Conservation (phyloP, 2,329 filamentous ascomycete species). For the Aspergillus ruber region DNA sequence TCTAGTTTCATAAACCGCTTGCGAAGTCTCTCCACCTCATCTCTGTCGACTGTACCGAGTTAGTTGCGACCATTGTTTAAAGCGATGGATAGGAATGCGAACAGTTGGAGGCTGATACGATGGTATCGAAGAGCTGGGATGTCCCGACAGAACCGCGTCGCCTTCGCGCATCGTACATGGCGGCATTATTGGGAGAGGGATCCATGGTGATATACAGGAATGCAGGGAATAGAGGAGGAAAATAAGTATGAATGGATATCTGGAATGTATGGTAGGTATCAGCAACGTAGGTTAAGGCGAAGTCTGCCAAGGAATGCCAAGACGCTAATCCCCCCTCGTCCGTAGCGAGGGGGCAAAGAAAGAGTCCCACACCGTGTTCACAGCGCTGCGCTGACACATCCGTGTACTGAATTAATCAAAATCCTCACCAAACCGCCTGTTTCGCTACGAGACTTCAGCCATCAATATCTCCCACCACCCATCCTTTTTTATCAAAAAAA, state of each 20-base stretch:
- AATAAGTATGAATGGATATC: background rate
- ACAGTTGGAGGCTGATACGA: slow-evolving; percentile 97
- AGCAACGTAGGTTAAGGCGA: background rate
- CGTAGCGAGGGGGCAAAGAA: slow-evolving; percentile 33
- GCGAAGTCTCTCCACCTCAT: slow-evolving; percentile 89
- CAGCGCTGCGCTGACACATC: slow-evolving; percentile 42
- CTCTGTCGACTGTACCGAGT: slow-evolving; percentile 69
- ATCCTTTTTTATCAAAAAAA: slow-evolving; percentile 51
- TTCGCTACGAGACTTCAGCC: slow-evolving; percentile 25
- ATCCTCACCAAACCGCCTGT: slow-evolving; percentile 16
- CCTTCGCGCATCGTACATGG: slow-evolving; percentile 39
- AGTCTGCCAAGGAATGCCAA: slow-evolving; percentile 1
- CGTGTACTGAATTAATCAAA: slow-evolving; percentile 6
- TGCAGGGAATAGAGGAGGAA: slow-evolving; percentile 3
- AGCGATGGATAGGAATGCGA: slow-evolving; percentile 29
- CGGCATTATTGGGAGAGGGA: slow-evolving; percentile 37
- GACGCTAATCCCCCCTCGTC: background rate
- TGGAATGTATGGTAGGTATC: no score
- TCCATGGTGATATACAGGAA: slow-evolving; percentile 12
- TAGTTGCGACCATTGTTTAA: background rate
- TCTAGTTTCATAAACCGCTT: slow-evolving; percentile 99
- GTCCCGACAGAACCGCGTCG: slow-evolving; percentile 44
- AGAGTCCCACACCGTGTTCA: slow-evolving; percentile 29
- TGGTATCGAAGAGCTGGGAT: slow-evolving; percentile 77
- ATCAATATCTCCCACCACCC: slow-evolving; percentile 40